A percentile compares a stretch with the other conserved stretches of the same genome.
Conservation (phyloP, 2,329 filamentous ascomycete genomes). For the Monosporascus cannonballus region DNA sequence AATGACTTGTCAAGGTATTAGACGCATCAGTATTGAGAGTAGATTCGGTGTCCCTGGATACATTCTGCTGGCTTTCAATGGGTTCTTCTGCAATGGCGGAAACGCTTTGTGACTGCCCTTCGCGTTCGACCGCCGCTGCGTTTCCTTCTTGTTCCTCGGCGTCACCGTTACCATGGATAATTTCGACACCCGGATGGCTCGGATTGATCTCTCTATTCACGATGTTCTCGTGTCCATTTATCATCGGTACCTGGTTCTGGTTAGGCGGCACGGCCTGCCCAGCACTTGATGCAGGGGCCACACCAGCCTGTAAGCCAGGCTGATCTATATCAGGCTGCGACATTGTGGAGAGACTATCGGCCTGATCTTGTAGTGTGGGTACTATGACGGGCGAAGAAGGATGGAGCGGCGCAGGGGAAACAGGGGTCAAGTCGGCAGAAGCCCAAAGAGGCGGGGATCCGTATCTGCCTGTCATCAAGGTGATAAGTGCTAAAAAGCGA, state of each 20-base stretch:
- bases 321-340: slow-evolving; percentile 20
- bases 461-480: slow-evolving; percentile 41
- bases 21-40: slow-evolving; percentile 13
- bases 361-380: slow-evolving; percentile 46
- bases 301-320: slow-evolving; percentile 19
- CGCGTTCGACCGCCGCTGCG: slow-evolving; percentile 26
- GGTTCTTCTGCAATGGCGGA: slow-evolving; percentile 38
- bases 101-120: slow-evolving; percentile 47
- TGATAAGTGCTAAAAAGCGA: slow-evolving; percentile 3
- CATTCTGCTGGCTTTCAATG: slow-evolving; percentile 30
- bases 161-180: slow-evolving; percentile 30
- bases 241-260: slow-evolving; percentile 3
- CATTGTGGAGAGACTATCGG: slow-evolving; percentile 44
- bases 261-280: neutral
- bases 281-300: slow-evolving; percentile 5
- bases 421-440: slow-evolving; percentile 45
- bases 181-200: slow-evolving; percentile 2
- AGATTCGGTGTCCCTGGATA: slow-evolving; percentile 32
- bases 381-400: slow-evolving; percentile 40
- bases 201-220: neutral
- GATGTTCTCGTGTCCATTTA: slow-evolving; percentile 1
- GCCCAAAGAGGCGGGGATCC: slow-evolving; percentile 43
- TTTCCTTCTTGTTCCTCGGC: slow-evolving; percentile 21
- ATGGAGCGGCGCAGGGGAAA: slow-evolving; percentile 44
- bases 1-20: slow-evolving; percentile 9